Conservation (phyloP, 2,329 filamentous ascomycete genomes). For the Cordyceps javanica region DNA sequence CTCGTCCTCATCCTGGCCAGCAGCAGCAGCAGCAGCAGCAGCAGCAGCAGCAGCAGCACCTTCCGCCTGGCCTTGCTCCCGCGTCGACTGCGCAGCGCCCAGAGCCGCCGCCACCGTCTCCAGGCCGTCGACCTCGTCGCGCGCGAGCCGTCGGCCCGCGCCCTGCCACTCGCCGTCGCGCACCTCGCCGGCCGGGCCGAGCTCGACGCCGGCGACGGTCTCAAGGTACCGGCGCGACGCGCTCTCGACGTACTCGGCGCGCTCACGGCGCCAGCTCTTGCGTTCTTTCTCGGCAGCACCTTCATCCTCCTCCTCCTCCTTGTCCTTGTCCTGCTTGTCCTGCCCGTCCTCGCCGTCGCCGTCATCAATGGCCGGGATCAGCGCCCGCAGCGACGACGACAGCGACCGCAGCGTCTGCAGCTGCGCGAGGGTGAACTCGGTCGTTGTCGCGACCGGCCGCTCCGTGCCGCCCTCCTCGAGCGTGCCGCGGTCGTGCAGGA, state of each 20-base stretch:
- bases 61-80: conserved; percentile 2
- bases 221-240: conserved; percentile 74
- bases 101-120: conserved; percentile 32
- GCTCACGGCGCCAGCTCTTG: conserved; percentile 60
- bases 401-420: conserved; percentile 71
- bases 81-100: neutral
- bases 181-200: conserved; percentile 55
- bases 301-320: conserved; percentile 21
- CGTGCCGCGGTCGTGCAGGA: conserved; percentile 48
- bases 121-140: conserved; percentile 51
- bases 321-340: conserved; percentile 24
- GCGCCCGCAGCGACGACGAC: conserved; percentile 50
- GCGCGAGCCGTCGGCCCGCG: conserved; percentile 41
- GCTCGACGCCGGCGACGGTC: conserved; percentile 58
- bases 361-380: conserved; percentile 56
- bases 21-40: too few species aligned
- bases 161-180: conserved; percentile 60
- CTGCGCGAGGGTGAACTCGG: conserved; percentile 75
- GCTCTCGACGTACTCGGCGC: conserved; percentile 76
- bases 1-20: conserved; percentile 4
- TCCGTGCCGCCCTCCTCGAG: conserved; percentile 45
- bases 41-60: too few species aligned
- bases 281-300: conserved; percentile 28
- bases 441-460: conserved; percentile 61
- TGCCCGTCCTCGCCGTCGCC: conserved; percentile 17